Base-by-base conservation (phyloP, 2,329 filamentous ascomycete genomes). In the Fusarium tanahbumbuense region DNA sequence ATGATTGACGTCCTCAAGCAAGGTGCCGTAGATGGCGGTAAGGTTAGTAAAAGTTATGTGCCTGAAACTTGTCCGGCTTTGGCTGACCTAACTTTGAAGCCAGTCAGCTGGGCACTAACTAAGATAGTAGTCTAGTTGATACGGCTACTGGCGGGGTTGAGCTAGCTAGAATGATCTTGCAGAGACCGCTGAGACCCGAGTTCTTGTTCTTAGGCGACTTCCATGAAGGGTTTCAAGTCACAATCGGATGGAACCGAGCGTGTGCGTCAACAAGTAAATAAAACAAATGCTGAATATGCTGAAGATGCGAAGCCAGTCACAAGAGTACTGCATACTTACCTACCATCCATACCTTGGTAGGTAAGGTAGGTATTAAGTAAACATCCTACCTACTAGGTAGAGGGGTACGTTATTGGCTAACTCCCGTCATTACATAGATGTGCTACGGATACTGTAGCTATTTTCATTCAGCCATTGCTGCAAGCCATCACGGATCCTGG, bases 401-500 rank as follows among this genome's bases (percentile, higher is more conserved):
- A 28, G 5, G 22, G 22, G 15, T 18, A 25, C 23, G 18, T 27
- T n/a, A 42, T 32, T 40, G 64, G 60, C 55, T 60, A 34, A 63
- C 55, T 61, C 56, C 41, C 27, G 28, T 28, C 28, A 28, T 28
- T 28, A 28, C 27, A 28, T 10, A 56, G 46, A 56, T 45, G 56
- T 49, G 28, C 18, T 57, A 49, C 32, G 16, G 34, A 37, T 37
- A 37, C 44, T 49, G 41, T 44, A 53, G 62, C 47, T 53, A 65
- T 66, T 66, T 66, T 66, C 63, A 66, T 62, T 55, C 49, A 53
- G 23, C 49, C 34, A 53, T 28, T 45, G 42, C 61, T 70, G 67
- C 67, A 67, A 70, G 67, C 62, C 67, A 63, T 70, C 41, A 32
- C 37, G 47, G 63, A 67, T 46, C 61, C 50, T 55, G 53, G 61